Evolutionary conservation across 129 eudicot species (phyloP), one percentile per base, ranked within the genome.

Genomic region (Cynara cardunculus): DNA sequence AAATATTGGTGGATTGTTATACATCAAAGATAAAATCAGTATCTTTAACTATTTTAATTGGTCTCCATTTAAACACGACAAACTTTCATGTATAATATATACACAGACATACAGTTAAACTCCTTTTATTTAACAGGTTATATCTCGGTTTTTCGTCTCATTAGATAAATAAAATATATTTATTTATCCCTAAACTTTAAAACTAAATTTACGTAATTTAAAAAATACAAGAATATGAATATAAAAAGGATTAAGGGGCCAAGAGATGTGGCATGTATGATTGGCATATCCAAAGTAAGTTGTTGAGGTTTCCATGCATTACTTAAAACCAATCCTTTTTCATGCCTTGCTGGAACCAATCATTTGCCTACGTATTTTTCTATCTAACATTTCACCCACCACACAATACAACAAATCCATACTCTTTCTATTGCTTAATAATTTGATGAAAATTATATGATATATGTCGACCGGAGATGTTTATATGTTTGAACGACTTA

Each of bases 371-470:
- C 12, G 7, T 18, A 5, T 35, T 71, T 53, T 69, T 56, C 35
- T 34, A 80, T 34, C 83, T n/a, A 71, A 32, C 72, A 27, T 79
- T 53, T 61, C 8, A 19, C 69, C 73, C 44, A 81, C 71, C 84
- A 25, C 25, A 76, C 18, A 72, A 37, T 76, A 25, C 24, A 72
- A 64, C 21, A 1, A 44, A 44, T 13, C 65, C 65, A 56, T 2
- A 41, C 16, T 41, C 53, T 41, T 41, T 41, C 16, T 10, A 11
- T 41, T 41, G 64, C 9, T n/a, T 56, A 18, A 56, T 18, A 18
- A 4, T 4, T 41, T n/a, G 6, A 18, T 16, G 4, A 1, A 0
- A 46, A 14, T 46, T 46, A 46, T 46, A 46, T 13, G 1, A 13
- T 13, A 14, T 46, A 14, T 13, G 14, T 46, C 14, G 4, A 46